phyloP scores from a whole-genome alignment of 495 filamentous ascomycete genomes.

The Aspergillus haitiensis region DNA sequence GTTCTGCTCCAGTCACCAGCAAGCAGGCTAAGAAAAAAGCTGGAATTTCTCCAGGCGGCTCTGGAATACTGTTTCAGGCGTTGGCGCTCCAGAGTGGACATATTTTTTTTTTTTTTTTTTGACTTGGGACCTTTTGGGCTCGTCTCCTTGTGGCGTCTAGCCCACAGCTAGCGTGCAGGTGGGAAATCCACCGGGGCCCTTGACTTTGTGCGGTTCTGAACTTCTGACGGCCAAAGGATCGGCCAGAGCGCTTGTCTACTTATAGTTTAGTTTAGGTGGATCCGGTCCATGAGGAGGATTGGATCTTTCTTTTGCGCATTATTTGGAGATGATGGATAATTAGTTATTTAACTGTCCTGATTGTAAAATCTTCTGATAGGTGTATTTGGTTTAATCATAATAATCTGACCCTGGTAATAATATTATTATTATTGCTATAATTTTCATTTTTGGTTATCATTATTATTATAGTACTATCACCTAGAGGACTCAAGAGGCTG shows the following conservation, averaged over 20 bases:
- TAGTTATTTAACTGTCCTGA: background rate
- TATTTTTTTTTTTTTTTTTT: slow-evolving; percentile 12
- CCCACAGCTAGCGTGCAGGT: slow-evolving; percentile 29
- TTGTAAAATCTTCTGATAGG: slow-evolving; percentile 5
- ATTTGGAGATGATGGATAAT: background rate
- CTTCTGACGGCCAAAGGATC: slow-evolving; percentile 26
- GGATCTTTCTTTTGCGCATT: slow-evolving; percentile 9
- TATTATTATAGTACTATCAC: no score
- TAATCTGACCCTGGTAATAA: background rate
- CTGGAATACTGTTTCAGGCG: slow-evolving; percentile 25
- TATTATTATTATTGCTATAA: background rate
- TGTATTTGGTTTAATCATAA: background rate
- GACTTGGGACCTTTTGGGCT: slow-evolving; percentile 20
- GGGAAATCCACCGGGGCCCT: slow-evolving; percentile 25
- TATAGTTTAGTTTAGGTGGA: background rate
- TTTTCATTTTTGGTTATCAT: background rate
- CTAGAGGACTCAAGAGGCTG: no score
- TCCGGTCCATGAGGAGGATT: slow-evolving; percentile 6
- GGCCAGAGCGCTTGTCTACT: slow-evolving; percentile 15
- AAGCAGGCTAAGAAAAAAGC: slow-evolving; percentile 2
- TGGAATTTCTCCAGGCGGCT: slow-evolving; percentile 29
- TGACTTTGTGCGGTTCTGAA: slow-evolving; percentile 23
- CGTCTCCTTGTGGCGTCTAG: slow-evolving; percentile 31
- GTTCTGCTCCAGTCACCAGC: slow-evolving; percentile 4
- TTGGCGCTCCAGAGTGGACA: slow-evolving; percentile 14